These are phyloP conservation scores for Salix exigua DNA, from an alignment of 345 rosid genomes.

Conservation along the genomic window DNA sequence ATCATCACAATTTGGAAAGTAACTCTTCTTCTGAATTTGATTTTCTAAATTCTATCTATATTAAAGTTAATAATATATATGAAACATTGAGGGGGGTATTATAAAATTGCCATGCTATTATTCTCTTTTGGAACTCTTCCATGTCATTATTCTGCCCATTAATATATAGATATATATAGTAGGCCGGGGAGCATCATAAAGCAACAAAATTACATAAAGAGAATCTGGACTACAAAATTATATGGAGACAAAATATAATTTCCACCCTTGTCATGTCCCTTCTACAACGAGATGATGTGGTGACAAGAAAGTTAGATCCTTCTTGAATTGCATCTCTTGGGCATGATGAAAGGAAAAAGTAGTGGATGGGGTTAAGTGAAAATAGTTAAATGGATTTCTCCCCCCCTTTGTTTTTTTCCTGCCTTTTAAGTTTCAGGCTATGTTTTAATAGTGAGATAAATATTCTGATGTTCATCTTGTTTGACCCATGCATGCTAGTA, in stretches of 20 bases:
- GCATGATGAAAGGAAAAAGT: conserved; percentile 6
- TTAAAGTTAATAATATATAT: neutral
- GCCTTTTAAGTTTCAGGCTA: neutral
- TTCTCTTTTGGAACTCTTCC: too few relatives aligned
- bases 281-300: neutral
- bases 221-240: neutral
- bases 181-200: neutral
- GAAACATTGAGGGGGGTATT: neutral
- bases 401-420: too few relatives aligned
- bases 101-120: neutral
- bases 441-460: neutral
- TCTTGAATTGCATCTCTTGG: conserved; percentile 5
- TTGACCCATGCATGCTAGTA: neutral
- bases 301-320: conserved; percentile 8
- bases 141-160: too few relatives aligned
- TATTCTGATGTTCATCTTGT: neutral
- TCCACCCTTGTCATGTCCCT: neutral
- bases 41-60: neutral
- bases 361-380: conserved; percentile 16
- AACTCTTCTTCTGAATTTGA: neutral
- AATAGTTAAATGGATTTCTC: neutral
- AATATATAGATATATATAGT: too few relatives aligned
- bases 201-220: neutral
- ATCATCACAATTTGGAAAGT: neutral
- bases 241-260: neutral